These are phyloP conservation scores for Tetrahymena borealis DNA, from an alignment of 73 alveolate species.

Conservation along the genomic window DNA sequence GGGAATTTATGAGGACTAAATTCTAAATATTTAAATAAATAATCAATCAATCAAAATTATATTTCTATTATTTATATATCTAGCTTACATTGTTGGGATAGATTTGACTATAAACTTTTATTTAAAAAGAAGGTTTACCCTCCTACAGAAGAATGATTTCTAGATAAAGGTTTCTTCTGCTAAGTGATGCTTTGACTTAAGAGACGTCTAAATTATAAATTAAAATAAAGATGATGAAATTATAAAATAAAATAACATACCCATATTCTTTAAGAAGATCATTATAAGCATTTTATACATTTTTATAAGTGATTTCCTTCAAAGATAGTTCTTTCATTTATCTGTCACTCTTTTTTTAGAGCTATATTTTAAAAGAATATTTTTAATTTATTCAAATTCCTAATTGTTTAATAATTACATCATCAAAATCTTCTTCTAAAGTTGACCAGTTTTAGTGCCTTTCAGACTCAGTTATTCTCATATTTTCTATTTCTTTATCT, in stretches of 20 bases:
- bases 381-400: no score
- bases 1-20: not conserved
- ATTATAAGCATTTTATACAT: not conserved
- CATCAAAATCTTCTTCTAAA: not conserved
- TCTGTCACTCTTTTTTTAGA: not conserved
- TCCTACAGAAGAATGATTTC: not conserved
- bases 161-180: not conserved
- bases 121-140: not conserved
- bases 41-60: not conserved
- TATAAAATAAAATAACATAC: not conserved
- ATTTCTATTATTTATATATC: not conserved
- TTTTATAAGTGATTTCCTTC: not conserved
- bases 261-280: not conserved
- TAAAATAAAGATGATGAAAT: not conserved
- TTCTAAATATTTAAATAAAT: no score
- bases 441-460: not conserved
- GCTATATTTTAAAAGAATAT: not conserved
- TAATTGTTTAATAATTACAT: not conserved
- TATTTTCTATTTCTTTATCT: not conserved
- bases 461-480: not conserved
- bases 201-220: not conserved
- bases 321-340: not conserved
- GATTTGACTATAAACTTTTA: not conserved
- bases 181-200: not conserved
- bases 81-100: not conserved